These are phyloP conservation scores for Hemileccinum impolitum DNA, from an alignment of 768 basidiomycete species.

Conservation along the genomic window DNA sequence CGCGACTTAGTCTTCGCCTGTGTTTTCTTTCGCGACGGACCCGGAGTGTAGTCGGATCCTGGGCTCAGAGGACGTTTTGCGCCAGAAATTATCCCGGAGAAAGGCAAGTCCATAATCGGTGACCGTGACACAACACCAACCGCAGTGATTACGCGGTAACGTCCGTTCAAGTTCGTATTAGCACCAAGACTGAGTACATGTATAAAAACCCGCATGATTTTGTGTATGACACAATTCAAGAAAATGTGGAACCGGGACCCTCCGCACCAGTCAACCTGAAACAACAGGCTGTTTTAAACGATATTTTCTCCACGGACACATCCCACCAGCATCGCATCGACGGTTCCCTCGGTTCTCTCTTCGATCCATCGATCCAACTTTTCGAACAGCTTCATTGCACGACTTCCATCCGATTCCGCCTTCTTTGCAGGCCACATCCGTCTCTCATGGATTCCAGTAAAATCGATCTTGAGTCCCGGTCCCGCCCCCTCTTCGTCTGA, in stretches of 20 bases:
- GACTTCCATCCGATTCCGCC: slow-evolving; percentile 44
- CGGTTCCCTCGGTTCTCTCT: slow-evolving; percentile 54
- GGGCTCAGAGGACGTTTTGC: slow-evolving; percentile 21
- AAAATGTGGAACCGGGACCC: too few species aligned
- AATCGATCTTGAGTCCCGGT: slow-evolving; percentile 56
- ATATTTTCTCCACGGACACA: slow-evolving; percentile 61
- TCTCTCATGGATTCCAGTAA: slow-evolving; percentile 77
- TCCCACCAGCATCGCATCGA: slow-evolving; percentile 68
- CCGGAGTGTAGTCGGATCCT: background rate
- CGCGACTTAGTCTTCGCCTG: background rate
- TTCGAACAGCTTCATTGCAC: slow-evolving; percentile 72
- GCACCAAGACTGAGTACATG: too few species aligned
- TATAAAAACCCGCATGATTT: too few species aligned
- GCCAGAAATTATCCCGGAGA: background rate
- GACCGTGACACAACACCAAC: too few species aligned
- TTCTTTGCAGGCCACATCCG: slow-evolving; percentile 81
- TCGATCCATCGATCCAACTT: slow-evolving; percentile 74
- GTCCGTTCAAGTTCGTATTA: too few species aligned
- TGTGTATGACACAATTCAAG: too few species aligned
- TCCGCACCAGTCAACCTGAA: too few species aligned
- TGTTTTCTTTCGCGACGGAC: slow-evolving; percentile 11
- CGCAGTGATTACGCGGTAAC: too few species aligned
- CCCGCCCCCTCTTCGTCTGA: too few species aligned
- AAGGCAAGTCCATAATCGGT: too few species aligned
- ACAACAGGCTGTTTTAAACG: slow-evolving; percentile 29